Evolutionary conservation across 2,329 filamentous ascomycete genomes (phyloP).

Genomic region (Fusarium sp.): DNA sequence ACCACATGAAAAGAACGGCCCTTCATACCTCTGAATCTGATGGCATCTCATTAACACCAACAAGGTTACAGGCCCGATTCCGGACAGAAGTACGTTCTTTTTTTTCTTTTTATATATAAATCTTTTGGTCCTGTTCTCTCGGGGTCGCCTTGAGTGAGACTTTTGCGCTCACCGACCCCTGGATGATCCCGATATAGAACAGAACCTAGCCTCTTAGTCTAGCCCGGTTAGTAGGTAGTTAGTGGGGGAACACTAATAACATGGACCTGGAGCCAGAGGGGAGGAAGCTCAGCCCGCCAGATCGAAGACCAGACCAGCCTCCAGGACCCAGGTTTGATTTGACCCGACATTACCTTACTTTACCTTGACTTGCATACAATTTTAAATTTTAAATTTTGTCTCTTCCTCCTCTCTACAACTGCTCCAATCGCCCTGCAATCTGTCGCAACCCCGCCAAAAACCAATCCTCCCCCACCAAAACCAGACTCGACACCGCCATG

Average conservation of each 20-base stretch:
- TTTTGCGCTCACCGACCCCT: constrained; percentile 17
- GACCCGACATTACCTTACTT: constrained; percentile 8
- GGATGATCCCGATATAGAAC: constrained; percentile 18
- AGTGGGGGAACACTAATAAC: constrained; percentile 19
- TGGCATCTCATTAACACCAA: constrained; percentile 18
- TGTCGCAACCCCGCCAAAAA: constrained; percentile 24
- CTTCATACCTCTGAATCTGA: constrained; percentile 3
- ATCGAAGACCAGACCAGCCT: constrained; percentile 5
- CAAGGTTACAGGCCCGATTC: constrained; percentile 25
- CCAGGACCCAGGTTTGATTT: constrained; percentile 17
- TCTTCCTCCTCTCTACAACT: constrained; percentile 11
- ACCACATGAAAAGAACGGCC: constrained; percentile 2
- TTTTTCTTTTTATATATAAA: background rate
- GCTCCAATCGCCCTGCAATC: background rate
- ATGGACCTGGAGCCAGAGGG: background rate
- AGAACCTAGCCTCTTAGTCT: constrained; percentile 6
- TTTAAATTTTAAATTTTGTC: background rate
- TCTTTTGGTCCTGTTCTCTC: background rate
- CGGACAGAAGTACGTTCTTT: constrained; percentile 10
- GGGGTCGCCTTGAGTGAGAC: constrained; percentile 7
- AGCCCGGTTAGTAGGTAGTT: background rate
- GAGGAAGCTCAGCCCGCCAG: constrained; percentile 15
- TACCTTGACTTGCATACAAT: background rate
- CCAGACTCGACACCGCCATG: constrained; percentile 45
- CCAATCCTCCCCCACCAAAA: constrained; percentile 4